Conservation (phyloP, 768 basidiomycete species). For the Suillus hirtellus region DNA sequence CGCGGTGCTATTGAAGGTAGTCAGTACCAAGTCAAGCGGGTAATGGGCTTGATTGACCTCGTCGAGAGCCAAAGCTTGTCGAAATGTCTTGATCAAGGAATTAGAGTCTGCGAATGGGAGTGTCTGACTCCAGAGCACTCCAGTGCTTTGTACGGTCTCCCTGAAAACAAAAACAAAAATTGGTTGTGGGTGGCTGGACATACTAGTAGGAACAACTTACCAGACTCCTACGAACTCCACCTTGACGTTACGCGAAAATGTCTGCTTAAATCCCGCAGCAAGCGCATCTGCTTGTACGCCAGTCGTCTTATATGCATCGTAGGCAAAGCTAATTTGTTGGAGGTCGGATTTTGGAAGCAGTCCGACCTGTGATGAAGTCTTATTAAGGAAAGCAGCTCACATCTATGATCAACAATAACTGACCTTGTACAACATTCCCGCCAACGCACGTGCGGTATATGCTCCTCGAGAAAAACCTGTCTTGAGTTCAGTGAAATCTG, state of each 20-base stretch:
- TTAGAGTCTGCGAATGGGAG: constrained; percentile 72
- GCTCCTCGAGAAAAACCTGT: constrained; percentile 76
- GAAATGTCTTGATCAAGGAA: constrained; percentile 63
- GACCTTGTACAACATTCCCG: constrained; percentile 73
- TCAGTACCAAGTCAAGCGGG: constrained; percentile 13
- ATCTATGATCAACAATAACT: constrained; percentile 1
- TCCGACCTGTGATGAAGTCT: constrained; percentile 51
- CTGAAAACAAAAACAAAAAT: constrained; percentile 30
- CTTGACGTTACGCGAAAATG: constrained; percentile 64
- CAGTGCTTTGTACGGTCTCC: constrained; percentile 83
- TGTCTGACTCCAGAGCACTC: constrained; percentile 54
- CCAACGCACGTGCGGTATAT: constrained; percentile 70
- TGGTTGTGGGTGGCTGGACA: background rate
- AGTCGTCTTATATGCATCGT: constrained; percentile 62
- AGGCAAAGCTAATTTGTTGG: constrained; percentile 74
- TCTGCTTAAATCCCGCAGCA: constrained; percentile 68
- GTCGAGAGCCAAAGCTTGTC: constrained; percentile 78
- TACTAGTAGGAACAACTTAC: constrained; percentile 36
- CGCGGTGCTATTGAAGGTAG: constrained; percentile 49
- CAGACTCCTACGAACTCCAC: constrained; percentile 84
- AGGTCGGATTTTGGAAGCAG: constrained; percentile 67
- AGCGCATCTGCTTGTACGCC: constrained; percentile 46
- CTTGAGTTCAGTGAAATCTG: constrained; percentile 17
- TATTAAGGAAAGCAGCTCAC: constrained; percentile 3
- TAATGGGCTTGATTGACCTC: constrained; percentile 46